Percentiles rank a stretch among this genome's conserved stretches.
These are phyloP conservation scores for Babesia bovis DNA, from an alignment of 169 alveolate genomes.

Conservation along the genomic window DNA sequence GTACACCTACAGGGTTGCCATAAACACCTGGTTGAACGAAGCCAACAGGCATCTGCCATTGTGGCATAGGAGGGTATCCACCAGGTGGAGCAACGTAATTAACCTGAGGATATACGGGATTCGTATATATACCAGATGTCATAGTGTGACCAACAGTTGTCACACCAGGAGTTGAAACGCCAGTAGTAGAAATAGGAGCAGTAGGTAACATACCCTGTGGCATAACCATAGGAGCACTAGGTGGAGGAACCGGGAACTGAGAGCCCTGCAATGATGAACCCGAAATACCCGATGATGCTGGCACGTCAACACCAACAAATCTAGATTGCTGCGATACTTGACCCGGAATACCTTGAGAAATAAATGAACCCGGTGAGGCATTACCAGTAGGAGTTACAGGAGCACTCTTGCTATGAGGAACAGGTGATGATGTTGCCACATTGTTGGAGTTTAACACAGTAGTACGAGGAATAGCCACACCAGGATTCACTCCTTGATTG, in stretches of 20 bases:
- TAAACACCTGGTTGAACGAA: background rate
- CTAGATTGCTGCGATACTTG: constrained; percentile 43
- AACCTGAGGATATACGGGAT: background rate
- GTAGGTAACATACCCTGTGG: background rate
- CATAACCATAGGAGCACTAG: background rate
- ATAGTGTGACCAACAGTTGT: background rate
- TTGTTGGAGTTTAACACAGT: constrained; percentile 1
- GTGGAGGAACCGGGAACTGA: background rate
- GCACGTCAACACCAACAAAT: background rate
- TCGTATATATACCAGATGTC: background rate
- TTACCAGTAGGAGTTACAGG: background rate
- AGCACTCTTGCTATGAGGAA: constrained; percentile 25
- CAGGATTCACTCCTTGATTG: background rate
- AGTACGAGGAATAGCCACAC: constrained; percentile 12
- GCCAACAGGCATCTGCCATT: constrained; percentile 1
- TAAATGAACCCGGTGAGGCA: background rate
- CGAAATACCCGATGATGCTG: background rate
- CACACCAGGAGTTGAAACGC: background rate
- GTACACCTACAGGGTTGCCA: background rate
- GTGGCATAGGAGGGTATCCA: background rate
- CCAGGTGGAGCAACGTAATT: background rate
- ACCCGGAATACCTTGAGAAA: background rate
- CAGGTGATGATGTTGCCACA: constrained; percentile 5
- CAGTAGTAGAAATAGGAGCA: background rate
- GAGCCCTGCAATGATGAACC: background rate